Percentiles rank a stretch among this genome's conserved stretches.
Conservation (phyloP, 495 filamentous ascomycete genomes). For the Parachaetomium inaequale region DNA sequence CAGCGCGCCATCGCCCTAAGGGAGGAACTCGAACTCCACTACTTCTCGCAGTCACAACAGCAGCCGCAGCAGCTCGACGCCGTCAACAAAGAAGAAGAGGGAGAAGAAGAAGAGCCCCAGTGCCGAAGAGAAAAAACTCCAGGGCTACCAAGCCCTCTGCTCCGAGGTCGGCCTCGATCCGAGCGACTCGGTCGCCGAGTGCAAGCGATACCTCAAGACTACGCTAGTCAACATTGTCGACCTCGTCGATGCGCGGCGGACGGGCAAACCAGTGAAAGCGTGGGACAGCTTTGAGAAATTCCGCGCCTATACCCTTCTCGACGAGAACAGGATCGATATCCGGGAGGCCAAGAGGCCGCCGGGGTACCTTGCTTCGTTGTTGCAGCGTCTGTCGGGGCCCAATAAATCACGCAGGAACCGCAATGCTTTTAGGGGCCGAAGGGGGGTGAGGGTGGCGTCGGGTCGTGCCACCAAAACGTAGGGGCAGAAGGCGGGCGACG, state of each 20-base stretch:
- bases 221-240: constrained; percentile 53
- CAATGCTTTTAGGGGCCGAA: not conserved
- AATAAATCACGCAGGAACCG: not conserved
- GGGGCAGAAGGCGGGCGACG: too few relatives aligned
- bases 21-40: constrained; percentile 32
- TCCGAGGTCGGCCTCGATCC: constrained; percentile 31
- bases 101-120: not conserved
- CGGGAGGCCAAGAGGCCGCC: constrained; percentile 37
- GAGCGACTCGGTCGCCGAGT: constrained; percentile 29
- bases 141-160: constrained; percentile 33
- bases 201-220: constrained; percentile 32
- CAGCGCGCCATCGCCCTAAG: constrained; percentile 33
- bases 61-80: constrained; percentile 16
- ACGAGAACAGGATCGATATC: constrained; percentile 34
- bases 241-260: constrained; percentile 45
- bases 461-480: not conserved
- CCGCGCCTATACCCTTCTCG: constrained; percentile 36
- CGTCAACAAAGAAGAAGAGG: constrained; percentile 11
- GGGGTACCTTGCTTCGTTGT: constrained; percentile 39
- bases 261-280: constrained; percentile 24
- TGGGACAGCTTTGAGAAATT: constrained; percentile 36
- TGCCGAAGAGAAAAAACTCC: constrained; percentile 16
- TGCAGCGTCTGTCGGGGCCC: constrained; percentile 27
- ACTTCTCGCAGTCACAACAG: too few relatives aligned
- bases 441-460: constrained; percentile 5